A percentile compares a stretch with the other conserved stretches of the same genome.
These are phyloP conservation scores for Botrytis byssoidea DNA, from an alignment of 2,329 filamentous ascomycete genomes.

Conservation along the genomic window DNA sequence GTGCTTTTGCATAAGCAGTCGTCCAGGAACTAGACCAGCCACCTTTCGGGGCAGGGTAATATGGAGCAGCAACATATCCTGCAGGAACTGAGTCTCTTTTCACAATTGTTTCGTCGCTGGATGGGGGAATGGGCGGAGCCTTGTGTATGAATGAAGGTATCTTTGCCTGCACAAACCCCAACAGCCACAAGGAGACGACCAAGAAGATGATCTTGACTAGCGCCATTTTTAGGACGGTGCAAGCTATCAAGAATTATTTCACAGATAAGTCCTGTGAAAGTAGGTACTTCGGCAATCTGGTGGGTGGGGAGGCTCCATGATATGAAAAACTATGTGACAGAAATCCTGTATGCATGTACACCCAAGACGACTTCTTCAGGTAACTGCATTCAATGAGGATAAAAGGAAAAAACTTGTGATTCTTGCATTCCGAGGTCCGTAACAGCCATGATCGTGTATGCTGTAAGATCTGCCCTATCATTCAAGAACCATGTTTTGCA, in stretches of 20 bases:
- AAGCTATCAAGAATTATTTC: background rate
- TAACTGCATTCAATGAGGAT: background rate
- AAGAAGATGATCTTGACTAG: constrained; percentile 10
- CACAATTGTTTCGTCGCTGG: background rate
- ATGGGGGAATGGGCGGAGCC: background rate
- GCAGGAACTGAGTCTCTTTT: constrained; percentile 25
- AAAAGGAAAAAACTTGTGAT: constrained; percentile 5
- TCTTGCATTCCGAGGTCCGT: background rate
- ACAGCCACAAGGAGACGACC: constrained; percentile 8
- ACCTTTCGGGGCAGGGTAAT: constrained; percentile 46
- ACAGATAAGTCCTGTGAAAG: background rate
- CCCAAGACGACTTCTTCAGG: constrained; percentile 1
- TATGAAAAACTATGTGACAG: background rate
- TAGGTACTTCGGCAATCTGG: background rate
- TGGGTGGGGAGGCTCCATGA: background rate
- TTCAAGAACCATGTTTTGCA: constrained; percentile 4
- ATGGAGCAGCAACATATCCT: constrained; percentile 34
- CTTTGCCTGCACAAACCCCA: constrained; percentile 4
- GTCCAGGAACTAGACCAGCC: constrained; percentile 59
- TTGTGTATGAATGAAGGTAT: constrained; percentile 12
- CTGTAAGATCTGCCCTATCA: background rate
- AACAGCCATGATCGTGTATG: background rate
- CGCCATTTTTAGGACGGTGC: background rate
- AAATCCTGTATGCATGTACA: background rate
- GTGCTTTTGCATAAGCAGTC: constrained; percentile 68